Evolutionary conservation across 1,284 basidiomycete species (phyloP).

Genomic region (Papiliotrema nemorosa): DNA sequence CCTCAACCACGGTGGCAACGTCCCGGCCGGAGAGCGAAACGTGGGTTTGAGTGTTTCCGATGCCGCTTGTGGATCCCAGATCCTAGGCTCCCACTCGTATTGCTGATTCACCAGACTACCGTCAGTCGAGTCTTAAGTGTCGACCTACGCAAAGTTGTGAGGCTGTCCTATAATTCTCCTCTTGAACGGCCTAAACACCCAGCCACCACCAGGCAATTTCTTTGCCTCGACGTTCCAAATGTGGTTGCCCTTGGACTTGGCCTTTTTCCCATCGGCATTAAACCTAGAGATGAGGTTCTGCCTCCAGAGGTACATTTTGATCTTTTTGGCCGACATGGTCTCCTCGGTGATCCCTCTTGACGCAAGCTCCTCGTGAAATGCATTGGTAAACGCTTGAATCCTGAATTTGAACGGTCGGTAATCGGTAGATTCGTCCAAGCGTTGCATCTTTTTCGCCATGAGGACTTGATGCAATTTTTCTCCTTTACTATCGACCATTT

Average conservation of each 20-base stretch:
- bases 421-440: conserved; percentile 89
- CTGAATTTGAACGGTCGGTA: conserved; percentile 99
- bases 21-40: conserved; percentile 67
- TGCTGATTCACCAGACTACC: conserved; percentile 59
- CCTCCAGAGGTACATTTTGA: conserved; percentile 96
- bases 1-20: conserved; percentile 75
- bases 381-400: conserved; percentile 97
- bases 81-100: conserved; percentile 89
- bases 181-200: conserved; percentile 89
- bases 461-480: conserved; percentile 97
- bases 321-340: conserved; percentile 61
- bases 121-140: neutral
- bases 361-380: conserved; percentile 76
- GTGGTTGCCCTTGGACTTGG: conserved; percentile 98
- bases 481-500: conserved; percentile 87
- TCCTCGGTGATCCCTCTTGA: conserved; percentile 53
- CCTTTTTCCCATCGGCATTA: conserved; percentile 99
- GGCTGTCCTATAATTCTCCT: conserved; percentile 79
- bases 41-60: conserved; percentile 70
- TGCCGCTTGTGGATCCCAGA: conserved; percentile 94
- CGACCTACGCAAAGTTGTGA: conserved; percentile 63
- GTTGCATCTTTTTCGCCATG: conserved; percentile 98
- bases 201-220: conserved; percentile 69
- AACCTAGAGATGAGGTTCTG: conserved; percentile 89
- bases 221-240: conserved; percentile 99